Evolutionary conservation across 176 grass and related monocot species (phyloP).

Genomic region (Eragrostis curvula): DNA sequence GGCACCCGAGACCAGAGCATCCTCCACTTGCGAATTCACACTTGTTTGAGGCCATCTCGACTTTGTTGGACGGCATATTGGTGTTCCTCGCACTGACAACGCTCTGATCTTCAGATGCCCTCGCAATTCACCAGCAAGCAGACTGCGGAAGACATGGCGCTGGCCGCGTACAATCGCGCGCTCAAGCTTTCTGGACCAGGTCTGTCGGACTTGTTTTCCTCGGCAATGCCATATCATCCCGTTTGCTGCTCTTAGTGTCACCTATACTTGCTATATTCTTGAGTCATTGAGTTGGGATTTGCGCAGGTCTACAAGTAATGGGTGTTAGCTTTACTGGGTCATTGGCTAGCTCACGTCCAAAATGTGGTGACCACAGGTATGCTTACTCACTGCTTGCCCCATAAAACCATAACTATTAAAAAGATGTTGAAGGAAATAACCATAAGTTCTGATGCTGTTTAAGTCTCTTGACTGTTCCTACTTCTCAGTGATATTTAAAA

Average conservation of each 20-base stretch:
- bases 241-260: background rate
- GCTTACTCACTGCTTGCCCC: background rate
- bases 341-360: conserved; percentile 76
- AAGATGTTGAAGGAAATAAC: background rate
- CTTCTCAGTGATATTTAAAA: background rate
- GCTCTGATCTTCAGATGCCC: conserved; percentile 63
- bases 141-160: conserved; percentile 83
- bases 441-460: background rate
- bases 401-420: background rate
- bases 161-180: conserved; percentile 79
- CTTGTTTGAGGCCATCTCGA: background rate
- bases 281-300: background rate
- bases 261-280: background rate
- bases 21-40: background rate
- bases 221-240: background rate
- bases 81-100: conserved; percentile 2
- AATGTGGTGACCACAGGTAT: conserved; percentile 89
- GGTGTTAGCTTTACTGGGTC: conserved; percentile 93
- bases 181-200: conserved; percentile 90
- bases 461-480: background rate
- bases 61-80: conserved; percentile 1
- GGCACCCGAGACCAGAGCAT: background rate
- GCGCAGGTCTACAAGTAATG: conserved; percentile 69
- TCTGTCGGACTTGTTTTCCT: conserved; percentile 20
- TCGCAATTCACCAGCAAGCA: conserved; percentile 80